Base-by-base conservation (phyloP, 1,139 yeast species). In the Casaregolazyma suthepensis region DNA sequence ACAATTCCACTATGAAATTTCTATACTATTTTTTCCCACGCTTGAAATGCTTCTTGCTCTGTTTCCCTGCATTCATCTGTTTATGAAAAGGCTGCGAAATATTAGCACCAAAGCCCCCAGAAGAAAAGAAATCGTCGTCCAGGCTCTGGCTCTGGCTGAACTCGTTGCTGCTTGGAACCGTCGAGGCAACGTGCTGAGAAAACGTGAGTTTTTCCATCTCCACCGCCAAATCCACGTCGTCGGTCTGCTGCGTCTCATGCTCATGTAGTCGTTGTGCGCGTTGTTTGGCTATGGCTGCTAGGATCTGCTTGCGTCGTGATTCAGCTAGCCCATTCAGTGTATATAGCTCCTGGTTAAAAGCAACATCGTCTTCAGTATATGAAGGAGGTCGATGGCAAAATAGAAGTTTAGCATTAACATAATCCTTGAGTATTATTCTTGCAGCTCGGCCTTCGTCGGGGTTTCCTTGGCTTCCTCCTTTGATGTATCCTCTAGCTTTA, bases 401-500 rank as follows among this genome's bases (percentile, higher is more conserved):
- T 51, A 89, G 75, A 55, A 94, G 75, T 69, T 89, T 91, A 60
- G 98, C 99, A 67, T 81, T 88, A 44, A 94, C 97, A 64, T 90
- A 93, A 71, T 94, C 99, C 72, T 94, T 94, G 65, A 94, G 77
- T 55, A 94, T 82, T 61, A 88, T 87, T 69, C 99, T 80, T 31
- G 97, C 85, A 17, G 99, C 97, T 70, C 99, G 80, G 48, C 96
- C 84, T 70, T 91, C 96, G 75, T 94, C 99, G 4, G 99, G 98
- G 61, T 91, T 83, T 65, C 98, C 98, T 67, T 87, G 89, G 29
- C 50, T 44, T 69, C 93, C 97, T 0, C 97, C 87, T 45, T 73
- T 62, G 96, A 90, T 91, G 69, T 83, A 93, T 63, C 99, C 99
- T 71, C 99, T 82, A 1, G 98, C 95, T 72, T 96, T 80, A 5